These are phyloP conservation scores for Alternaria sp. DNA, from an alignment of 2,329 filamentous ascomycete genomes.

Conservation along the genomic window DNA sequence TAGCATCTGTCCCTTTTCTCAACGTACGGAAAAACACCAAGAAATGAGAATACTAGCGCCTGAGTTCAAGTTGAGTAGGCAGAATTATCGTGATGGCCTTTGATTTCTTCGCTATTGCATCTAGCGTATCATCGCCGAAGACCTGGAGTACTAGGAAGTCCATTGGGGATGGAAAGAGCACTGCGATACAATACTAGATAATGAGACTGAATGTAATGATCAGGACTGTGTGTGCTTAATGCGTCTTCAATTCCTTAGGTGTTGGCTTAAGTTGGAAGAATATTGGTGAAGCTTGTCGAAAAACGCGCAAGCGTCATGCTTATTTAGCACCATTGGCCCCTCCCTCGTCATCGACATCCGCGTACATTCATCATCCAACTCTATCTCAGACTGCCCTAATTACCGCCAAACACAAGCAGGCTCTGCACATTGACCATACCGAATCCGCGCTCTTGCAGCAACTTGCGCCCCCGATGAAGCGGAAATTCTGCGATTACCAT, in stretches of 20 bases:
- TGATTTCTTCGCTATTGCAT: neutral
- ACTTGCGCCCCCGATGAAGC: conserved; percentile 60
- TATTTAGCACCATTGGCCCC: too few relatives aligned
- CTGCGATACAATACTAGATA: neutral
- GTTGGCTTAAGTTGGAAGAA: neutral
- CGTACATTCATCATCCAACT: neutral
- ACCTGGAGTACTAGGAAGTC: neutral
- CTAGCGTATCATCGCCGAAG: neutral
- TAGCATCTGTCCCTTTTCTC: too few relatives aligned
- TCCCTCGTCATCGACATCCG: neutral
- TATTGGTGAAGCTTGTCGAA: neutral
- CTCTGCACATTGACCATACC: conserved; percentile 61
- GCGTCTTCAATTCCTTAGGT: neutral
- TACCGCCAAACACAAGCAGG: conserved; percentile 62
- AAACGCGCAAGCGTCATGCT: neutral
- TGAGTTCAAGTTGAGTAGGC: neutral
- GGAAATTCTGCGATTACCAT: conserved; percentile 68
- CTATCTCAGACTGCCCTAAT: neutral
- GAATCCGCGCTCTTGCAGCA: conserved; percentile 60
- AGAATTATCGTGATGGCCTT: neutral
- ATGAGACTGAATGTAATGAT: neutral
- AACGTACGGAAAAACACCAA: neutral
- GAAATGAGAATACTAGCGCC: too few relatives aligned
- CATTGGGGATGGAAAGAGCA: neutral
- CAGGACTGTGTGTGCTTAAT: neutral